Base-by-base conservation (phyloP, 2,329 filamentous ascomycete genomes). In the Alternaria angustiovoidea region DNA sequence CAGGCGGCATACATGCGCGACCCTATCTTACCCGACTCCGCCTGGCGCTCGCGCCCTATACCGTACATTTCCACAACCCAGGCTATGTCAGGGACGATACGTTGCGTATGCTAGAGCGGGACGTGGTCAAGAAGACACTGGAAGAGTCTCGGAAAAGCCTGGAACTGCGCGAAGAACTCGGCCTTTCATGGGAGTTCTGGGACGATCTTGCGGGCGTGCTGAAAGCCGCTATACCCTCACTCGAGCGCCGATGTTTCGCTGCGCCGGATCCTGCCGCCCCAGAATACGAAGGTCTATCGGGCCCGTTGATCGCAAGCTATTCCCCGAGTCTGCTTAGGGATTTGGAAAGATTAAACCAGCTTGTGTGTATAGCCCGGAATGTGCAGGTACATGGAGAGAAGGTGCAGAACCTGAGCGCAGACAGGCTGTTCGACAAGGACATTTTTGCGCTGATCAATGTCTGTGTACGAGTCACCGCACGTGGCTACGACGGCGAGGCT, bases 401-500 rank as follows among this genome's bases (percentile, higher is more conserved):
- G 49, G 86, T 86, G 22, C 88, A 90, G 73, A 87, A 89, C 62
- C 79, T 89, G n/a, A 86, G 87, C 3, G 86, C 87, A 5, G 83
- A 86, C 54, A 82, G 84, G 47, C 80, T 84, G 2, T 86, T 89
- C 54, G 87, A 89, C 67, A 85, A 87, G 71, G 83, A 88, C 62
- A 83, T 89, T 30, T 81, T 89, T 63, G 84, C 85, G 39, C 74
- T 90, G 46, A 85, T 89, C 63, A 87, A 88, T 69, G 85, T 87
- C 48, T 89, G 87, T 69, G 87, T 90, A 11, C 81, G 86, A 51
- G 87, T 89, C 12, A 89, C 87, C 0, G 87, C 87, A 8, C 78
- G 87, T 64, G 88, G 87, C 0, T 90, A 88, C 63, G 88, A 89
- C 74, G 87, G 87, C 32, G 86, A 88, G 70, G 84, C 86, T 6